Evolutionary conservation across 768 basidiomycete species (phyloP).

Genomic region (Leccinum incarnatum): DNA sequence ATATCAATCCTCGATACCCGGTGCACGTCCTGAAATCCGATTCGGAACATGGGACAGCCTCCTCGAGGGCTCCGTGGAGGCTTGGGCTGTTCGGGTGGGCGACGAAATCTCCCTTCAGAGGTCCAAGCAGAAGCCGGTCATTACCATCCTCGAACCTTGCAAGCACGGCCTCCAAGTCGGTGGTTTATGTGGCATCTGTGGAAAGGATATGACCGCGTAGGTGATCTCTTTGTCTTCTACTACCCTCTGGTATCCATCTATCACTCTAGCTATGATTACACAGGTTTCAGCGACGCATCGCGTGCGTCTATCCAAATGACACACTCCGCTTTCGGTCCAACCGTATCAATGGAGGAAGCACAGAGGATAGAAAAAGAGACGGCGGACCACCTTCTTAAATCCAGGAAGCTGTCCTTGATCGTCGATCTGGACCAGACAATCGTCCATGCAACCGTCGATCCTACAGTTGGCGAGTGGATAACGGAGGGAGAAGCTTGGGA

Average conservation of each 20-base stretch:
- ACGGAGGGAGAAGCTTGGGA: constrained; percentile 82
- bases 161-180: constrained; percentile 92
- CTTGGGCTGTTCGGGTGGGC: constrained; percentile 67
- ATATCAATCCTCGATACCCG: constrained; percentile 46
- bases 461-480: constrained; percentile 98
- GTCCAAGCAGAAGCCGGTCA: constrained; percentile 58
- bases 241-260: constrained; percentile 12
- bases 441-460: constrained; percentile 97
- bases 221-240: constrained; percentile 24
- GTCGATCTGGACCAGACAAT: constrained; percentile 99
- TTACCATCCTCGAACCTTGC: constrained; percentile 85
- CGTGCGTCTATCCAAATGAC: constrained; percentile 93
- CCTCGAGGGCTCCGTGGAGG: constrained; percentile 72
- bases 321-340: constrained; percentile 87
- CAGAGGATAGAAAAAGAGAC: constrained; percentile 83
- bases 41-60: constrained; percentile 92
- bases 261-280: constrained; percentile 68
- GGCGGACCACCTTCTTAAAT: constrained; percentile 69
- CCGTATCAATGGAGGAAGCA: constrained; percentile 91
- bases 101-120: constrained; percentile 59
- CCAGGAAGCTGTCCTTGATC: constrained; percentile 85
- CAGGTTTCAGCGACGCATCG: constrained; percentile 81
- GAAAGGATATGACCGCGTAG: constrained; percentile 91
- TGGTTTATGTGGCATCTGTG: constrained; percentile 91
- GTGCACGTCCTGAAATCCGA: constrained; percentile 57